Base-by-base conservation (phyloP, 2,329 filamentous ascomycete genomes). In the Pseudocercospora eumusae region DNA sequence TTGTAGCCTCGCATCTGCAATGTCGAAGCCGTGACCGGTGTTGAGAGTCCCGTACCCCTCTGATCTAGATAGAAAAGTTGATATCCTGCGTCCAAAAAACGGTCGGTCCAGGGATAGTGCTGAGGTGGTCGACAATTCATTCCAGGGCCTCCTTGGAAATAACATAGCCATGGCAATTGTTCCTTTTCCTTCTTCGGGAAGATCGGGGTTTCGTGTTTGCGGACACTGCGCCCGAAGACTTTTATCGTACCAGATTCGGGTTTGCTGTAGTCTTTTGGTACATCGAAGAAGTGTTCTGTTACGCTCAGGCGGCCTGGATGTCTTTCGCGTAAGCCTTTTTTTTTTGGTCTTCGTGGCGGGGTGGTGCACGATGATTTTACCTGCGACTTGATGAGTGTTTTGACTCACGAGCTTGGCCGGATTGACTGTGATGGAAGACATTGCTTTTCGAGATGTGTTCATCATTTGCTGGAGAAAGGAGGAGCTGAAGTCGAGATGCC, bases 61-160 rank as follows among this genome's bases (percentile, higher is more conserved):
- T 96, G 93, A 75, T 98, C 93, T n/a, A 98, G 83, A 66, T 89
- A 88, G 1, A 98, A 83, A 50, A 87, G 75, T 75, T 96, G 90
- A 72, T 96, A 97, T 15, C 93, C 93, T 65, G 88, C 88, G 63
- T 88, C 86, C 5, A 97, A 82, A 60, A 92, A 83, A 28, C 83
- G 80, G 31, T 86, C 83, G n/a, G 90, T 89, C 73, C 92, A 84
- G 7, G 87, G 80, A 64, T 87, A 85, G 62, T 90, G 84, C 73
- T 96, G 88, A 1, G 93, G 93, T 55, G 88, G 81, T 5, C 84
- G 81, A 72, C 91, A 93, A 64, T 89, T 87, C 71, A 89, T 87
- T 2, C 93, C 93, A 0, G 93, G 93, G 0, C 93, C 93, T 66
- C 93, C 93, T 78, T 96, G 89, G 13, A 96, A 83, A 73, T 88